A percentile compares a stretch with the other conserved stretches of the same genome.
These are phyloP conservation scores for Imleria badia DNA, from an alignment of 768 basidiomycete species.

Conservation along the genomic window DNA sequence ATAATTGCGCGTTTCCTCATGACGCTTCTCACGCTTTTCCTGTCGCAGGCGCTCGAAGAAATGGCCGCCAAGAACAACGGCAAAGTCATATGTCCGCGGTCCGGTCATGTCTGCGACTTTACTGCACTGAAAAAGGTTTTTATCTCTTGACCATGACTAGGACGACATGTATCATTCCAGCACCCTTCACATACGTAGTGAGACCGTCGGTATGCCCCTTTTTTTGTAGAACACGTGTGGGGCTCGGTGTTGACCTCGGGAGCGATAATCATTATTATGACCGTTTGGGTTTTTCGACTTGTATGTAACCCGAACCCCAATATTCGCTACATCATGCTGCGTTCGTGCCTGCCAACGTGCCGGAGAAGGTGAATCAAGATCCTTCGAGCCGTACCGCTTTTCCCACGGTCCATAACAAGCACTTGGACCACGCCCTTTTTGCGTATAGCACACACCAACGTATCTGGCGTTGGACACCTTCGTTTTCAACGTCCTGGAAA, in stretches of 20 bases:
- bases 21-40: constrained; percentile 12
- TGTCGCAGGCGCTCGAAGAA: constrained; percentile 70
- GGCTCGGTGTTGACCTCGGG: constrained; percentile 15
- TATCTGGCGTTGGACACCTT: not conserved
- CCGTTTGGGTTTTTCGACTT: constrained; percentile 9
- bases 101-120: constrained; percentile 63
- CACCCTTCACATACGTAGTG: not conserved
- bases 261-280: constrained; percentile 19
- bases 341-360: constrained; percentile 24
- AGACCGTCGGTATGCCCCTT: not conserved
- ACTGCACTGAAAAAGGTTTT: constrained; percentile 80
- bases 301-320: constrained; percentile 20
- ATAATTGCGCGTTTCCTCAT: constrained; percentile 5
- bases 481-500: constrained; percentile 6
- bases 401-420: constrained; percentile 11
- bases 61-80: constrained; percentile 83
- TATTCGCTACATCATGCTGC: constrained; percentile 5
- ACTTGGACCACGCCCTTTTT: not conserved
- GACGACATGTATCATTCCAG: not conserved
- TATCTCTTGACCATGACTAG: constrained; percentile 59
- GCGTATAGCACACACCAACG: no score
- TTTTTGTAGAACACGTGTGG: constrained; percentile 15
- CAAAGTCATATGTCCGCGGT: constrained; percentile 81
- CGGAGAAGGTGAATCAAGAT: constrained; percentile 28
- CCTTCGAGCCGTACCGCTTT: constrained; percentile 10